Percentiles rank a stretch among this genome's conserved stretches.
These are phyloP conservation scores for Aspergillus affinis DNA, from an alignment of 495 filamentous ascomycete genomes.

Conservation along the genomic window DNA sequence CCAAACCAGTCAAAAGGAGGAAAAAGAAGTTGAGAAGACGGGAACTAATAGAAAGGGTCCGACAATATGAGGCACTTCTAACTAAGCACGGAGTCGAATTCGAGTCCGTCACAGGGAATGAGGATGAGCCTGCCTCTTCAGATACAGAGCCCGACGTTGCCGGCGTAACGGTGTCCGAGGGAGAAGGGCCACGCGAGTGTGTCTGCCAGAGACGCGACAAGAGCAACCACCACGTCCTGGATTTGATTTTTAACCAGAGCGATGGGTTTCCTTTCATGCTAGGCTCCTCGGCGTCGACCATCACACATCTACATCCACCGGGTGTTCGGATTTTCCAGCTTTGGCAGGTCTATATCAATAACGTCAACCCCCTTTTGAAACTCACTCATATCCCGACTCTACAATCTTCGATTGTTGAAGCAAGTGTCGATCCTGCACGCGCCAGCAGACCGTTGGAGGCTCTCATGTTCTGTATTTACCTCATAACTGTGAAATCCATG, in stretches of 20 bases:
- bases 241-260: conserved; percentile 2
- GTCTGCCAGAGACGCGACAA: not conserved
- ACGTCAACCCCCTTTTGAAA: conserved; percentile 50
- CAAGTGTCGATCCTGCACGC: conserved; percentile 17
- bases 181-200: not conserved
- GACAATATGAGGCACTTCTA: not conserved
- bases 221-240: not conserved
- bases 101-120: not conserved
- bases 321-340: conserved; percentile 34
- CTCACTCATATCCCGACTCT: conserved; percentile 48
- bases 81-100: not conserved
- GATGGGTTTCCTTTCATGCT: not conserved
- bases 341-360: conserved; percentile 48
- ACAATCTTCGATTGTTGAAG: conserved; percentile 33
- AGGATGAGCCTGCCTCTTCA: not conserved
- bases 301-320: conserved; percentile 32
- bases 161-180: not conserved
- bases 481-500: conserved; percentile 62
- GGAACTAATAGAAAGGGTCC: not conserved
- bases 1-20: not conserved
- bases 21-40: not conserved
- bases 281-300: conserved; percentile 34
- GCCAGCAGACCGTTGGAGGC: conserved; percentile 56
- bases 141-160: not conserved
- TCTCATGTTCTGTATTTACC: conserved; percentile 73